Conservation (phyloP, 2,329 filamentous ascomycete species). For the Aureobasidium sp. region DNA sequence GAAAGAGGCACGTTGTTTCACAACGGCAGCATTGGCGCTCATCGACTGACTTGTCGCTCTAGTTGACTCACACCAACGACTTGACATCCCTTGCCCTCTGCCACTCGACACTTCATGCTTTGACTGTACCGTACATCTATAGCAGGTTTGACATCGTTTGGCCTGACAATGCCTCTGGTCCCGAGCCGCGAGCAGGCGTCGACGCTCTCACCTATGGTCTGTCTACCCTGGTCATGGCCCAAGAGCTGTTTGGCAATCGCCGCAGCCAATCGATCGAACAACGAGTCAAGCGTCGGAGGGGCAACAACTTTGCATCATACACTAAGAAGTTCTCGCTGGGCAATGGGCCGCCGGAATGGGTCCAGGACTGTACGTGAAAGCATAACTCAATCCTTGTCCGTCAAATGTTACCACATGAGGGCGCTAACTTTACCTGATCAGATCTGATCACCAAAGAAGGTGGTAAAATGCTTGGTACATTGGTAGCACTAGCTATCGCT, state of each 20-base stretch:
- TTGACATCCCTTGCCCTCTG: conserved; percentile 70
- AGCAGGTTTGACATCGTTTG: conserved; percentile 82
- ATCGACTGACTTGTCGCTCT: conserved; percentile 19
- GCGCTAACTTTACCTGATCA: conserved; percentile 29
- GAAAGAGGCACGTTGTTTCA: conserved; percentile 65
- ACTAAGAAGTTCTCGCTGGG: conserved; percentile 76
- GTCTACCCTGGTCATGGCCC: conserved; percentile 69
- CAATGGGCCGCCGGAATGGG: conserved; percentile 73
- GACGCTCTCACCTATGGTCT: conserved; percentile 79
- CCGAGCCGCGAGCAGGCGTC: conserved; percentile 63
- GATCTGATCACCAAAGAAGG: conserved; percentile 73
- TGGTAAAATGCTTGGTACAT: conserved; percentile 80
- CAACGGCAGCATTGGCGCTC: conserved; percentile 10
- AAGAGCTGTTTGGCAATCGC: conserved; percentile 50
- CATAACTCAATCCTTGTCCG: neutral
- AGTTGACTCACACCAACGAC: conserved; percentile 78
- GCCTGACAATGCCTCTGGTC: conserved; percentile 62
- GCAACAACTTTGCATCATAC: conserved; percentile 71
- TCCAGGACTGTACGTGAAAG: conserved; percentile 48
- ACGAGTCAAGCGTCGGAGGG: conserved; percentile 41
- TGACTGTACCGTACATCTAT: conserved; percentile 74
- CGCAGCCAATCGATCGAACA: conserved; percentile 20
- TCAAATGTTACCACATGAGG: neutral
- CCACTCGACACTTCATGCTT: conserved; percentile 67
- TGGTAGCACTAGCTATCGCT: conserved; percentile 71